Evolutionary conservation across 192 early-diverging fungal genomes (phyloP), one percentile per base, ranked within the genome.

Genomic region (Dissophora ornata): DNA sequence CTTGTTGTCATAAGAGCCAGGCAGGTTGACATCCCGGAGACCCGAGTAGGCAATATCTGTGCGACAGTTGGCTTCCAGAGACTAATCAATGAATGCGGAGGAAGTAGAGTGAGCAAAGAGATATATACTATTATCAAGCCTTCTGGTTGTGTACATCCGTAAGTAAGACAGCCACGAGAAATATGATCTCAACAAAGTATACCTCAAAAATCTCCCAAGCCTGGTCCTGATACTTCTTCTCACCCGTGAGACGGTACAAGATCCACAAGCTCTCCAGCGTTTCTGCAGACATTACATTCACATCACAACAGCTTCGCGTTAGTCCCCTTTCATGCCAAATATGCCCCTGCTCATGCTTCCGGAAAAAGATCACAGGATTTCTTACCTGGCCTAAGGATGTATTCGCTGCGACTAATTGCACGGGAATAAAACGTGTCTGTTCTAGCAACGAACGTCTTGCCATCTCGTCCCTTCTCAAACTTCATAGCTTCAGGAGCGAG

Each of bases 251-350:
- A 24, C 90, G 84, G 62, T 91, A 92, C 77, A 92, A 83, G 61
- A 88, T 84, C 70, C 90, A 93, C 19, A 92, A 61, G 38, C 87
- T 89, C 63, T 93, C 92, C 22, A 93, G 57, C 0, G 89, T 87
- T 85, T 93, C 92, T 82, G 59, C n/a, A n/a, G n/a, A n/a, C n/a
- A n/a, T 41, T 50, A 52, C 24, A 26, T 15, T 21, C 40, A 15
- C 11, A 41, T 41, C 40, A 18, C 40, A 41, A 10, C 11, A 1
- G 0, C 18, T 41, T 41, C 18, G 40, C 40, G 40, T 18, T 15
- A 10, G 18, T 10, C 12, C 12, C 2, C 18, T 18, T 41, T 15
- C 40, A 18, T 33, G 22, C 13, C 24, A 25, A 29, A 54, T n/a
- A n/a, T n/a, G n/a, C n/a, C n/a, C n/a, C n/a, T n/a, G n/a, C n/a